Evolutionary conservation across 2,329 filamentous ascomycete genomes (phyloP), one percentile per base, ranked within the genome.

Genomic region (Aureobasidium leucospermi): DNA sequence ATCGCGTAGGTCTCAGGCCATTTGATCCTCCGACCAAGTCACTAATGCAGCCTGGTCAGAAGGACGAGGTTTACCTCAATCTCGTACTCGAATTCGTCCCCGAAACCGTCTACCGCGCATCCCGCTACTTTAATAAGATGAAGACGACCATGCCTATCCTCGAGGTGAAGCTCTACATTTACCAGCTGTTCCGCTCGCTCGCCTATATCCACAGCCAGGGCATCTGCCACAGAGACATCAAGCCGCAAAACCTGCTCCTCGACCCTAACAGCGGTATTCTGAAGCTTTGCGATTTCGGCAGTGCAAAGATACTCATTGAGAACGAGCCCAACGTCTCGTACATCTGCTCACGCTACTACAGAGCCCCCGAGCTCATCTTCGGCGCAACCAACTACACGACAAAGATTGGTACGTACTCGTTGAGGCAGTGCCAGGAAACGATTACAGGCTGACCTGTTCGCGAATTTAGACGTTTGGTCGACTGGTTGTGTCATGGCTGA

Each of bases 281-380:
- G 69, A 99, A 99, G 80, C 85, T 99, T 61, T 99, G 94, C 78
- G 94, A 99, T 79, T 99, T 99, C 74, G 94, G 94, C 67, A 97
- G 93, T 73, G 94, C 94, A 64, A 99, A 99, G 81, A 99, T 99
- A 65, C 79, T 99, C 66, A 90, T 99, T 58, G 93, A 96, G 78
- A 96, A 97, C 70, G 94, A 99, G 80, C 94, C 94, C 58, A 99
- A 99, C 68, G 94, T 99, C 58, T 99, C 94, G 56, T 99, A 99
- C 82, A 99, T 99, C 71, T 99, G 94, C 81, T 99, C 94, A 63
- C 86, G 94, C 70, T 99, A 99, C 81, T 99, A 99, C 80, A 88
- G 94, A 71, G 94, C 94, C 52, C 94, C 94, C 1, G 94, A 99
- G 76, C 82, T 99, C 73, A 99, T 99, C 70, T 99, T 99, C 71